Conservation (phyloP, 306 rosid genomes). For the Cicer pinnatifidum region DNA sequence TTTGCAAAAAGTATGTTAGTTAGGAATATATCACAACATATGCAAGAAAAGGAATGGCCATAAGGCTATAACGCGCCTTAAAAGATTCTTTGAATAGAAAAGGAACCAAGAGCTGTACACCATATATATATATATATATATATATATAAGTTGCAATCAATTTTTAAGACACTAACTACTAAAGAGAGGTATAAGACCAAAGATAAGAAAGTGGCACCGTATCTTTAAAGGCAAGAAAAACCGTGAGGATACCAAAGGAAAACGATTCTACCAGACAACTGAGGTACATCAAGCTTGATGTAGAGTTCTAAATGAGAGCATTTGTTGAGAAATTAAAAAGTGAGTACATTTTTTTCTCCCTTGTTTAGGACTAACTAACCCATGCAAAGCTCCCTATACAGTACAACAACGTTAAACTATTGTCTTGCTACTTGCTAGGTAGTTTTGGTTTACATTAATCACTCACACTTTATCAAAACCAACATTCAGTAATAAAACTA, state of each 20-base stretch:
- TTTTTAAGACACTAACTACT: slow-evolving; percentile 11
- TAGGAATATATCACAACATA: not conserved
- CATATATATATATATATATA: not conserved
- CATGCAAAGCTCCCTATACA: too few relatives aligned
- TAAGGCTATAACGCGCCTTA: not conserved
- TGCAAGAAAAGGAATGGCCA: not conserved
- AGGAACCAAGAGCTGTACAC: slow-evolving; percentile 6
- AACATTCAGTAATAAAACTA: too few relatives aligned
- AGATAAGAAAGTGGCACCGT: not conserved
- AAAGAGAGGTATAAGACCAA: not conserved
- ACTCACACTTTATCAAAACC: too few relatives aligned
- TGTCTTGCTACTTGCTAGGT: too few relatives aligned
- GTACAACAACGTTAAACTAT: too few relatives aligned
- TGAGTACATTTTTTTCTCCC: not conserved
- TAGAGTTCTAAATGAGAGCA: slow-evolving; percentile 8
- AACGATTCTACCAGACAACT: slow-evolving; percentile 18
- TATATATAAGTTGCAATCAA: not conserved
- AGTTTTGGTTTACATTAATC: too few relatives aligned
- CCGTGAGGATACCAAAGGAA: not conserved
- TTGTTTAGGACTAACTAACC: not conserved
- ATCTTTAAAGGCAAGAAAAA: slow-evolving; percentile 22
- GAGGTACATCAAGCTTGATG: not conserved
- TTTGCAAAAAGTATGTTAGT: not conserved
- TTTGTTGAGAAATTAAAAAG: not conserved
- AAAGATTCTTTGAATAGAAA: slow-evolving; percentile 18